phyloP scores from a whole-genome alignment of 2,329 filamentous ascomycete genomes.

The Fusarium sp. region DNA sequence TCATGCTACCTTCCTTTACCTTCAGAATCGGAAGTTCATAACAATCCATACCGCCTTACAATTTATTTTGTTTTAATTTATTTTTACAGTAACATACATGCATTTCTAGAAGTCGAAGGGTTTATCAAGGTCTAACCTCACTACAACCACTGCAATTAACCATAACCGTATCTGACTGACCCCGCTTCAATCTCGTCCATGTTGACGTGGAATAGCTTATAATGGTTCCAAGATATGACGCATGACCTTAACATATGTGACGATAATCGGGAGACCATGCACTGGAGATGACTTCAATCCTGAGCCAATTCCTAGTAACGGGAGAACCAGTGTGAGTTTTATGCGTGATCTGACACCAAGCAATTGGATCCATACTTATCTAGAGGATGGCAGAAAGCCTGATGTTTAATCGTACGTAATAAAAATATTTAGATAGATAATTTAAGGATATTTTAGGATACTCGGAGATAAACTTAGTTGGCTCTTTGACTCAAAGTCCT shows the following conservation, averaged over 20 bases:
- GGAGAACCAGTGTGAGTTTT: not conserved
- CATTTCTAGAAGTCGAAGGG: not conserved
- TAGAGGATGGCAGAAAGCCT: not conserved
- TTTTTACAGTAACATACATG: not conserved
- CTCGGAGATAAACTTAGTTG: not conserved
- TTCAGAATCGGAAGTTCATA: not conserved
- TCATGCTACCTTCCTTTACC: constrained; percentile 27
- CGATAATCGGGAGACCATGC: not conserved
- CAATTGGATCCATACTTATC: not conserved
- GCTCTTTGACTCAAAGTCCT: not conserved
- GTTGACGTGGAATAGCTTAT: not conserved
- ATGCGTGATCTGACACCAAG: not conserved
- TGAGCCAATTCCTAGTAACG: not conserved
- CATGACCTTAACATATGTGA: not conserved
- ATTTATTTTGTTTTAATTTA: too few species aligned
- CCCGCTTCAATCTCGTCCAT: not conserved
- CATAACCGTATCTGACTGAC: not conserved
- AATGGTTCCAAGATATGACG: not conserved
- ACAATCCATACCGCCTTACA: too few species aligned
- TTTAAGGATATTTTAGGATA: not conserved
- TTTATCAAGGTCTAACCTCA: not conserved
- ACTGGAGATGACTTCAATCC: not conserved
- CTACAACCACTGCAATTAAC: not conserved
- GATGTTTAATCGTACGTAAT: not conserved
- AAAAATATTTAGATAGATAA: not conserved